Conservation (phyloP, 2,329 filamentous ascomycete species). For the Exophiala lecanii-corni region DNA sequence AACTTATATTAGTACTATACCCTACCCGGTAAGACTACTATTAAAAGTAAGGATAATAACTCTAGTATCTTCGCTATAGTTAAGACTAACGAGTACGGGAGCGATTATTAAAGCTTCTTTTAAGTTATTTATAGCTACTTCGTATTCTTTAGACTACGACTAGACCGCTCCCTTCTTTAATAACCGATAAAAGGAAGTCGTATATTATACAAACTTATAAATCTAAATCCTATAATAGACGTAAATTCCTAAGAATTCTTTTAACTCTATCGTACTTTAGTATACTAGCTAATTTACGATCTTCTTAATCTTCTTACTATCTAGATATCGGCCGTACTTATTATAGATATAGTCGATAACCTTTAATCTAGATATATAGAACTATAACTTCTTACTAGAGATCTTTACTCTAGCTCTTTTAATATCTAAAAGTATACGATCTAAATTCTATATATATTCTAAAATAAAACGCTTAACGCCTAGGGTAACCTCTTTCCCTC, state of each 20-base stretch:
- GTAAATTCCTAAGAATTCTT: neutral
- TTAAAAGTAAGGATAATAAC: neutral
- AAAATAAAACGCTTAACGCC: neutral
- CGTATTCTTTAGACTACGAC: neutral
- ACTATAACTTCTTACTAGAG: neutral
- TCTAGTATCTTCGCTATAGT: neutral
- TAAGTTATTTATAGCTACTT: neutral
- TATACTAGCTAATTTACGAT: neutral
- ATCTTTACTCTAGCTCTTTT: neutral
- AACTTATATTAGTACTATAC: neutral
- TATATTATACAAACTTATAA: neutral
- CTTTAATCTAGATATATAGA: neutral
- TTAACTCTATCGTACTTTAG: neutral
- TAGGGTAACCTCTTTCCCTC: neutral
- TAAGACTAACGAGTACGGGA: neutral
- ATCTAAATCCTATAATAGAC: conserved; percentile 1
- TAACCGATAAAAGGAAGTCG: neutral
- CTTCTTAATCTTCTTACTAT: neutral
- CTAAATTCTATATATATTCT: neutral
- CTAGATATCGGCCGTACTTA: neutral
- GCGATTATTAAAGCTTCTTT: neutral
- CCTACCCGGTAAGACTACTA: neutral
- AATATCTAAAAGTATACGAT: neutral
- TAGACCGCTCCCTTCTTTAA: neutral
- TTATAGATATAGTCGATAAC: neutral